Conservation (phyloP, 768 basidiomycete species). For the Pulveroboletus sp. region DNA sequence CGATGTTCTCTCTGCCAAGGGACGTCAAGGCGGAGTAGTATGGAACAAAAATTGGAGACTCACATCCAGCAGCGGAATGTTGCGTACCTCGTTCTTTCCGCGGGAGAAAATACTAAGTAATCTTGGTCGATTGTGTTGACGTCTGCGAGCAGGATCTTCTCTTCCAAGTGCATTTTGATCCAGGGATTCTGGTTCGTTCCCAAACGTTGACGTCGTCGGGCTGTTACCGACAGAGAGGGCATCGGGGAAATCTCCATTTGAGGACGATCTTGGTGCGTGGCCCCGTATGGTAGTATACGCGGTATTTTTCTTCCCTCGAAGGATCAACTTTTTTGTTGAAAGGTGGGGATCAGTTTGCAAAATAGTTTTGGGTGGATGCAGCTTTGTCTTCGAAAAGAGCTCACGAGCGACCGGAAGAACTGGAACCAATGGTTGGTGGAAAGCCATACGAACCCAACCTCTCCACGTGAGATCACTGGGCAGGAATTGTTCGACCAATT, state of each 20-base stretch:
- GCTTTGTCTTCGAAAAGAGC: constrained; percentile 72
- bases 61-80: constrained; percentile 10
- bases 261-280: constrained; percentile 16
- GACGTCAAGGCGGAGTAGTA: neutral
- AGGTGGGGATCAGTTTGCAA: constrained; percentile 28
- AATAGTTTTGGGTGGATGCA: constrained; percentile 44
- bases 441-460: constrained; percentile 81
- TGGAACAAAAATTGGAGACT: neutral
- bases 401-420: constrained; percentile 78
- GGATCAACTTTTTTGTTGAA: constrained; percentile 17
- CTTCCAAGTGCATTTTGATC: constrained; percentile 17
- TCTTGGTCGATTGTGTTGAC: constrained; percentile 27
- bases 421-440: constrained; percentile 73
- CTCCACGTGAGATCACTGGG: constrained; percentile 75
- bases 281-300: constrained; percentile 12
- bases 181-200: constrained; percentile 42
- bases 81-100: constrained; percentile 15
- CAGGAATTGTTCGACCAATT: constrained; percentile 73
- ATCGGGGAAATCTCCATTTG: constrained; percentile 10
- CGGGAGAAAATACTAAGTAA: constrained; percentile 30
- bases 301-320: constrained; percentile 19
- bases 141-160: constrained; percentile 10
- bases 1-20: constrained; percentile 4
- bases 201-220: constrained; percentile 33
- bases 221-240: neutral